A percentile compares a stretch with the other conserved stretches of the same genome.
Conservation (phyloP, 2,329 filamentous ascomycete species). For the Pyrenophora tritici-repentis region DNA sequence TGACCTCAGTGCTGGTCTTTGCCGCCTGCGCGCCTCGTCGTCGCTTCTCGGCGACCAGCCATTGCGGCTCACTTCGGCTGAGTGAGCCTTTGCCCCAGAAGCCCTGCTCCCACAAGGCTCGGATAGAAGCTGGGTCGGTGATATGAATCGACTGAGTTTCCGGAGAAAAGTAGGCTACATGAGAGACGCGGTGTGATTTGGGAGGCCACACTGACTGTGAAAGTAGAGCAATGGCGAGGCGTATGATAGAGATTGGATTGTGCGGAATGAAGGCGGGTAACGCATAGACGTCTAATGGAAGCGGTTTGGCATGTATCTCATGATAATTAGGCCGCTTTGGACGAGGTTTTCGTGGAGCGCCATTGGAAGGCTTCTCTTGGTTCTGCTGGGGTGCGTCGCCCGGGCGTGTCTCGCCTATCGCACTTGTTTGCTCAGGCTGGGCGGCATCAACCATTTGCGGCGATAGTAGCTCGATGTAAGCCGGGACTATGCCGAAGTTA, state of each 20-base stretch:
- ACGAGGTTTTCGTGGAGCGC: conserved; percentile 32
- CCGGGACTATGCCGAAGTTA: conserved; percentile 18
- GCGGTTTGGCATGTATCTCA: conserved; percentile 79
- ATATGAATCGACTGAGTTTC: conserved; percentile 84
- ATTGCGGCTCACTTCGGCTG: conserved; percentile 92
- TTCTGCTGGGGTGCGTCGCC: conserved; percentile 10
- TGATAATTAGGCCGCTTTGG: conserved; percentile 61
- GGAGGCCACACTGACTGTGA: conserved; percentile 71
- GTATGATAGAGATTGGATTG: conserved; percentile 86
- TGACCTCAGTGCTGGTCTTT: conserved; percentile 81
- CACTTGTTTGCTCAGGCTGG: conserved; percentile 12
- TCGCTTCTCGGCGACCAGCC: conserved; percentile 82
- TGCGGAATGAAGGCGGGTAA: conserved; percentile 87
- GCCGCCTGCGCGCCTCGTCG: conserved; percentile 66
- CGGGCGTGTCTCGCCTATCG: conserved; percentile 10
- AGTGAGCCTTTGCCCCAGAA: conserved; percentile 96
- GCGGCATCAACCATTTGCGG: conserved; percentile 22
- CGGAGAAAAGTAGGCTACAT: conserved; percentile 79
- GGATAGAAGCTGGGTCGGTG: conserved; percentile 73
- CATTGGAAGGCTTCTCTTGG: conserved; percentile 23
- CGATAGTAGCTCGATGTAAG: conserved; percentile 8
- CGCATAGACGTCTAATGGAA: conserved; percentile 80
- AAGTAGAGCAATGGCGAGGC: conserved; percentile 77
- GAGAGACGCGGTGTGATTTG: conserved; percentile 66
- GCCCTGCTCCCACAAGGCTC: conserved; percentile 91